These are phyloP conservation scores for Helichrysum umbraculigerum DNA, from an alignment of 129 eudicot genomes.

Conservation along the genomic window DNA sequence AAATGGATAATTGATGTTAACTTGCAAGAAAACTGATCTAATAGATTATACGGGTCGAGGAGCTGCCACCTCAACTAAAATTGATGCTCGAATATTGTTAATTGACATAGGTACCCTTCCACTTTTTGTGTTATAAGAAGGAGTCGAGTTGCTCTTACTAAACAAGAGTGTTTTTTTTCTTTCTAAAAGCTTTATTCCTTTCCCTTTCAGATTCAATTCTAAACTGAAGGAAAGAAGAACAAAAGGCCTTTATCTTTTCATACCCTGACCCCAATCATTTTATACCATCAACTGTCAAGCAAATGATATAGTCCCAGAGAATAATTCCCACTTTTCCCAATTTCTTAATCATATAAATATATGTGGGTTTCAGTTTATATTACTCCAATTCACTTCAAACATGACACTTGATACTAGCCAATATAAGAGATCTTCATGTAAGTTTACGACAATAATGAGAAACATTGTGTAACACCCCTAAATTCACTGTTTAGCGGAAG, in stretches of 20 bases:
- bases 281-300: too few relatives aligned
- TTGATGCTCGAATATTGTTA: too few relatives aligned
- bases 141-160: background rate
- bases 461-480: too few relatives aligned
- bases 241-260: background rate
- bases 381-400: conserved; percentile 12
- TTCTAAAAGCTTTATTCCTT: conserved; percentile 11
- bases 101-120: too few relatives aligned
- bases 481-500: too few relatives aligned
- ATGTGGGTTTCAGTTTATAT: conserved; percentile 8
- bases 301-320: too few relatives aligned
- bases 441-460: conserved; percentile 20
- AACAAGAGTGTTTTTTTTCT: background rate
- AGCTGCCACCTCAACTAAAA: too few relatives aligned
- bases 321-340: too few relatives aligned
- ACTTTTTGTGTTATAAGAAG: background rate
- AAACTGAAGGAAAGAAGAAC: background rate
- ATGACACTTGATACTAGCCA: conserved; percentile 15
- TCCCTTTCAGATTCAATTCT: conserved; percentile 17
- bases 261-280: too few relatives aligned
- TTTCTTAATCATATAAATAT: conserved; percentile 5
- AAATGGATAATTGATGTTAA: too few relatives aligned
- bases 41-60: too few relatives aligned
- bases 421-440: conserved; percentile 25
- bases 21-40: too few relatives aligned